A percentile compares a stretch with the other conserved stretches of the same genome.
phyloP scores from a whole-genome alignment of 148 eudicot species.

The Pharnaceum exiguum region DNA sequence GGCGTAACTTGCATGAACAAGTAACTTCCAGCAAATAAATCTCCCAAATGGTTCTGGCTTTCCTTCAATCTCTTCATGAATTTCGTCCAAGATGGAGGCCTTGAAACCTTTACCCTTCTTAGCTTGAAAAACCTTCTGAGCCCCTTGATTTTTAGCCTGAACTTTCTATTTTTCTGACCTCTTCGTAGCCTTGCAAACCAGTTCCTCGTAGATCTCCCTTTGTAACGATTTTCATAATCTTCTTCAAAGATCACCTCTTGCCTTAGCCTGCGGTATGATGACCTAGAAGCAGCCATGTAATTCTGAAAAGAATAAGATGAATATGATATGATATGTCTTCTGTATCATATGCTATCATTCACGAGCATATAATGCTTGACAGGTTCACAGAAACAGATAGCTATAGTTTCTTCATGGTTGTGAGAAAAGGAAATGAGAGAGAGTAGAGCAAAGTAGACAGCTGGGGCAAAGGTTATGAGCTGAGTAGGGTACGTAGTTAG shows the following conservation, averaged over 20 bases:
- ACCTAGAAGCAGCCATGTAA: conserved; percentile 23
- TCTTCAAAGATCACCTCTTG: conserved; percentile 40
- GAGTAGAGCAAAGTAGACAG: no score
- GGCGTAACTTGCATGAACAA: conserved; percentile 80
- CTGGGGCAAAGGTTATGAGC: no score
- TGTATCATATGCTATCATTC: no score
- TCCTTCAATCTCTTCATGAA: conserved; percentile 60
- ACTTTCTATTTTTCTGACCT: no score
- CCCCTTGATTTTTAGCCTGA: conserved; percentile 49
- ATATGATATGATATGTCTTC: no score
- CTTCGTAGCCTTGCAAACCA: conserved; percentile 26
- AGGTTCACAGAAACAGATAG: no score
- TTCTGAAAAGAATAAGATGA: no score
- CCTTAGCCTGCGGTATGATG: conserved; percentile 59
- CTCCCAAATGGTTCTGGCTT: conserved; percentile 73
- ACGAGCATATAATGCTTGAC: no score
- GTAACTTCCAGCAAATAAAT: conserved; percentile 81
- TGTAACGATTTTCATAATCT: conserved; percentile 15
- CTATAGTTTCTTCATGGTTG: no score
- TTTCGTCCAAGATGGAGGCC: conserved; percentile 38
- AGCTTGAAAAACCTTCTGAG: conserved; percentile 41
- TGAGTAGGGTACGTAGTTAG: no score
- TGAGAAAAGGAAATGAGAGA: no score
- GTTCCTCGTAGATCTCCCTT: conserved; percentile 19
- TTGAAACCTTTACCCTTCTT: conserved; percentile 35